These are phyloP conservation scores for Tilletia horrida DNA, from an alignment of 1,284 basidiomycete species.

Conservation along the genomic window DNA sequence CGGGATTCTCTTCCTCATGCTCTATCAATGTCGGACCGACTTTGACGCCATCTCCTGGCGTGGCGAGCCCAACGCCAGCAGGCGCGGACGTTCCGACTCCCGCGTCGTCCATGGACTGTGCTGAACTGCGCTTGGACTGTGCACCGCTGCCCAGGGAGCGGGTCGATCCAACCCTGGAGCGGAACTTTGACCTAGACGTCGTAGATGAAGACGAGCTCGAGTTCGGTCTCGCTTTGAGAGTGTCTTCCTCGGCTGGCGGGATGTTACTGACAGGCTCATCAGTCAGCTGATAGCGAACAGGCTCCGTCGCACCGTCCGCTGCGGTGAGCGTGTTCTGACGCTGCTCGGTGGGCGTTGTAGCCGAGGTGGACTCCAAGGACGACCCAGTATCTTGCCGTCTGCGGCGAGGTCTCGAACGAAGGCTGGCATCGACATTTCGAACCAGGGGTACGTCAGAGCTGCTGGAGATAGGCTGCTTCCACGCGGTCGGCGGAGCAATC, in stretches of 20 bases:
- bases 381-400: constrained; percentile 5
- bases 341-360: not conserved
- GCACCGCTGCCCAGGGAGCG: not conserved
- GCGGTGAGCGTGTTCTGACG: not conserved
- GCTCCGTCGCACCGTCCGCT: not conserved
- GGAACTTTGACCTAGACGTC: not conserved
- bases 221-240: too few relatives aligned
- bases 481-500: not conserved
- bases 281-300: constrained; percentile 8
- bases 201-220: not conserved
- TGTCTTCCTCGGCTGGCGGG: too few relatives aligned
- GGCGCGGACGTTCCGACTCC: not conserved
- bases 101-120: not conserved
- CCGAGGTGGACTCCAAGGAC: constrained; percentile 6
- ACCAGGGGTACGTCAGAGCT: constrained; percentile 4
- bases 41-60: not conserved
- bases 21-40: not conserved
- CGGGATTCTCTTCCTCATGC: not conserved
- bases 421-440: constrained; percentile 7
- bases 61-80: not conserved
- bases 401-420: not conserved
- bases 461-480: constrained; percentile 1
- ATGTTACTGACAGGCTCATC: constrained; percentile 3
- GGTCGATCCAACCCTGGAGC: not conserved
- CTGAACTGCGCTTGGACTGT: not conserved